Base-by-base conservation (phyloP, 345 rosid genomes). In the Ailanthus altissimus region DNA sequence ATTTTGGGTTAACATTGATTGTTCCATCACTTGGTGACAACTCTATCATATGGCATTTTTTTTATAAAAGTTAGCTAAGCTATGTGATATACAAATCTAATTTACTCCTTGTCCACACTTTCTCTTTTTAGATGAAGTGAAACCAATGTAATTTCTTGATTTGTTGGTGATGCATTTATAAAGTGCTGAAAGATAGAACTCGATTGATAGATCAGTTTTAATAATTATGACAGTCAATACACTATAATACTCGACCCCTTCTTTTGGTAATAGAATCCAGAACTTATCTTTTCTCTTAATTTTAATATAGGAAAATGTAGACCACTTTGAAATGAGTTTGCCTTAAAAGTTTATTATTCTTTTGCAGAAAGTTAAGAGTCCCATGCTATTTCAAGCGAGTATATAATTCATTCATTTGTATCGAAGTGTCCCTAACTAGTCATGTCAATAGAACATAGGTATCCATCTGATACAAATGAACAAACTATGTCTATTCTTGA, bases 1-100 rank as follows among this genome's bases (percentile, higher is more conserved):
- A 25, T 61, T 72, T 70, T 50, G 76, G 78, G 65, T 46, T 49
- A 36, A 14, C 32, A 63, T 26, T 18, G 18, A 32, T 64, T 36
- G 60, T 74, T 42, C 6, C 49, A 12, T 50, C 70, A 43, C 21
- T n/a, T 13, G 15, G 40, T 23, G 5, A 38, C 63, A 5, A 50
- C 28, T 16, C 12, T 26, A 13, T 3, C 58, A 13, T 43, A 26
- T 3, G 25, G 38, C 65, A 36, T 28, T 32, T 77, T 70, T 51
- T 53, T 4, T 1, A 32, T 1, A 2, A 23, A 28, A 43, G 61
- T 26, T 43, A 20, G 45, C 47, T 16, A 7, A 70, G 20, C 63
- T 62, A 58, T 57, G 47, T 32, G 51, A 40, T 13, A 58, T 1
- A 7, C 25, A 10, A 18, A 45, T 25, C 8, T 0, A 25, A 12